phyloP scores from a whole-genome alignment of 805 yeast genomes.

The Saturnispora serradocipensis region DNA sequence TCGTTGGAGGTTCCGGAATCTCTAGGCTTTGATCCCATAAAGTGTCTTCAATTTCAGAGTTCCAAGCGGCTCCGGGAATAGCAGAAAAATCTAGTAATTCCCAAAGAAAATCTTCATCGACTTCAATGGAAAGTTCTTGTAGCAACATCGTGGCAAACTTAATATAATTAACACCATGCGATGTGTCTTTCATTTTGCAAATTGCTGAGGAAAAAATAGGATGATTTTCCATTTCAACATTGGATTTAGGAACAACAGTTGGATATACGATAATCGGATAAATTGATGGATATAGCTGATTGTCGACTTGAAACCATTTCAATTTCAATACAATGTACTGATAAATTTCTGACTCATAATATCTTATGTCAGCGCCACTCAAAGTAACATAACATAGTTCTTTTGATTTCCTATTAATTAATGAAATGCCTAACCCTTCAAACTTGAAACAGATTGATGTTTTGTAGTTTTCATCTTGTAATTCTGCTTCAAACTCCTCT shows the following conservation, averaged over 20 bases:
- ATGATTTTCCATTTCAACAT: conserved; percentile 75
- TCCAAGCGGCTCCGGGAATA: conserved; percentile 79
- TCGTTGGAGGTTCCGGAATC: conserved; percentile 60
- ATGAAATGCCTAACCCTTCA: conserved; percentile 82
- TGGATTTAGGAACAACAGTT: conserved; percentile 75
- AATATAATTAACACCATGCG: conserved; percentile 82
- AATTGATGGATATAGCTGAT: conserved; percentile 79
- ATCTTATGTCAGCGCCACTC: conserved; percentile 71
- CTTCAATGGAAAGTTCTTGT: conserved; percentile 86
- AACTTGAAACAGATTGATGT: conserved; percentile 52
- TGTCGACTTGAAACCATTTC: conserved; percentile 94
- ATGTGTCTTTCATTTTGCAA: conserved; percentile 76
- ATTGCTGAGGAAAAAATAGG: conserved; percentile 86
- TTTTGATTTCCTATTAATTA: conserved; percentile 56
- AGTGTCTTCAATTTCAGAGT: conserved; percentile 27
- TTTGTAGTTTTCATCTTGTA: conserved; percentile 44
- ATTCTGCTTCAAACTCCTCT: conserved; percentile 48
- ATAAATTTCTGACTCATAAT: conserved; percentile 75
- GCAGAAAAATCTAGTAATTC: conserved; percentile 74
- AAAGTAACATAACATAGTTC: conserved; percentile 81
- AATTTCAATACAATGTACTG: conserved; percentile 72
- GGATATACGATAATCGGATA: conserved; percentile 89
- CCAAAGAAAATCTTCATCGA: conserved; percentile 87
- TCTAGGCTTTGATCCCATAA: conserved; percentile 55
- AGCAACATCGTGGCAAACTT: conserved; percentile 84